Percentiles rank a stretch among this genome's conserved stretches.
Evolutionary conservation across 208 protist genomes (phyloP).

Genomic region (Acanthamoeba quina): DNA sequence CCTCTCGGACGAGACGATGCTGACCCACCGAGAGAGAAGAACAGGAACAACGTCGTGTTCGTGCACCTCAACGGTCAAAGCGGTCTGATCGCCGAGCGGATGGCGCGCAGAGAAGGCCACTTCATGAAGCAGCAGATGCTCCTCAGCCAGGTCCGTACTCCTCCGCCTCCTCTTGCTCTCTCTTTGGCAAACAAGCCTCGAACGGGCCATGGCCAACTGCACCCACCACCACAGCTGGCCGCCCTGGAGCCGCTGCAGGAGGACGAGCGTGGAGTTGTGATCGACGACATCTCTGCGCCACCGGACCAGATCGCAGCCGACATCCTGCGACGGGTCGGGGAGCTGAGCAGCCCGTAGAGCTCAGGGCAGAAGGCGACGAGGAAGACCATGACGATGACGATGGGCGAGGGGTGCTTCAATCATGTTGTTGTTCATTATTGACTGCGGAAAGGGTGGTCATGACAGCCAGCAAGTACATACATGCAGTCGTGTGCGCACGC

Average conservation of each 20-base stretch:
- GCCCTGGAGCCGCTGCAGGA: conserved; percentile 36
- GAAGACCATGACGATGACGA: too few species aligned
- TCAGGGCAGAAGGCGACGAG: neutral
- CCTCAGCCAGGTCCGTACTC: neutral
- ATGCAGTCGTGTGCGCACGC: neutral
- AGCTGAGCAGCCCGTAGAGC: neutral
- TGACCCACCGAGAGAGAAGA: neutral
- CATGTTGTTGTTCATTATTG: neutral
- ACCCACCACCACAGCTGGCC: neutral
- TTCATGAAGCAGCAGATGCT: conserved; percentile 38
- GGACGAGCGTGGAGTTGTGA: conserved; percentile 30
- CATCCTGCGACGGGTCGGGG: neutral
- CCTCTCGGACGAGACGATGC: neutral
- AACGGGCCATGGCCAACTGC: neutral
- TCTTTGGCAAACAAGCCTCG: neutral
- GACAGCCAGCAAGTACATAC: neutral
- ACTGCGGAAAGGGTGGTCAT: too few species aligned
- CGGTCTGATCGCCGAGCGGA: neutral
- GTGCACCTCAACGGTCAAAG: neutral
- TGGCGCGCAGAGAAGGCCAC: conserved; percentile 6
- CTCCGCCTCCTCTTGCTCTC: neutral
- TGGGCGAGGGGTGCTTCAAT: neutral
- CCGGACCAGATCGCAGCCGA: neutral
- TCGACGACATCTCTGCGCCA: neutral
- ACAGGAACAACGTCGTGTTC: conserved; percentile 21